Base-by-base conservation (phyloP, 2,329 filamentous ascomycete genomes). In the Phaeosphaeriaceae sp. region DNA sequence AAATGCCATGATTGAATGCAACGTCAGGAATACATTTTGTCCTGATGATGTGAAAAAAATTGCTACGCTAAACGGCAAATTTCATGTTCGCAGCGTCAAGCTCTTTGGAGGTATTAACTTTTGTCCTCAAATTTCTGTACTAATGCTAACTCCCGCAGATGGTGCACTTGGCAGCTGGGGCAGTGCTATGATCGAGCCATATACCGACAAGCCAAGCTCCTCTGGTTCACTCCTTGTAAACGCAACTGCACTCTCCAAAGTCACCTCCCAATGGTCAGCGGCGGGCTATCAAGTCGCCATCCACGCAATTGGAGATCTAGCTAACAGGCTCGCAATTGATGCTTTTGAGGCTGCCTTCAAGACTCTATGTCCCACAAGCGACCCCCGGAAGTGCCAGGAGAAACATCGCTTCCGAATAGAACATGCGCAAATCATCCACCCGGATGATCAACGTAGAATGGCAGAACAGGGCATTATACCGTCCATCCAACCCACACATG, bases 111-210 rank as follows among this genome's bases (percentile, higher is more conserved):
- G 84, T 85, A 70, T 41, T 74, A 67, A 34, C 9, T 15, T 11
- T 17, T 20, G 9, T 13, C 23, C 8, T 18, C 18, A 15, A 8
- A 7, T 6, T 8, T 12, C n/a, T 21, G 9, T 16, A 3, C 16
- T 17, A 3, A 16, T 28, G 30, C 55, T 64, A 20, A 73, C 50
- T 23, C 44, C 42, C 20, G 6, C 58, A 86, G 86, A 90, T 61
- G 87, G 87, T 17, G 87, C 87, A 2, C 76, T 89, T 1, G 87
- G 87, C 5, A 87, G 83, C 66, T 89, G 87, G 86, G 87, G 87
- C 21, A 87, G 84, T 48, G 87, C 87, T 36, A 79, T 90, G 77
- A 77, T 89, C n/a, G 84, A 87, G 8, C 87, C 87, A 0, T 90
- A 89, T 69, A 76, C 77, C 20, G 87, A 90, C 66, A 83, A 83